phyloP scores from a whole-genome alignment of 371 early-diverging fungal species.

The Rhizomucor miehei region DNA sequence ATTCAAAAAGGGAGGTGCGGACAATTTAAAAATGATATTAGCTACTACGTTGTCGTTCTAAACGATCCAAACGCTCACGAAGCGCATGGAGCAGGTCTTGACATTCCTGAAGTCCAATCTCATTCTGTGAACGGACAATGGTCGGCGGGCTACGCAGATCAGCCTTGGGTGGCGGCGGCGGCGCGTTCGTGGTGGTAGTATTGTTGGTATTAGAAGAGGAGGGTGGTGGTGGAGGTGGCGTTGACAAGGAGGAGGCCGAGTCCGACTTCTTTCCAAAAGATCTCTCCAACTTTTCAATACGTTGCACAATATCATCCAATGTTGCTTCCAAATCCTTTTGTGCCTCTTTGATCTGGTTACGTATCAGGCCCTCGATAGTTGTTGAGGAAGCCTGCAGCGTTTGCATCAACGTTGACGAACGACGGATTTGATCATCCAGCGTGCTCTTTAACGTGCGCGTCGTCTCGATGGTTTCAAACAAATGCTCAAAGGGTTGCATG shows the following conservation, averaged over 20 bases:
- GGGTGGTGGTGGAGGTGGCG: not conserved
- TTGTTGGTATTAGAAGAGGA: too few relatives aligned
- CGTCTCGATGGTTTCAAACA: slow-evolving; percentile 61
- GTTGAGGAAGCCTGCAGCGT: slow-evolving; percentile 69
- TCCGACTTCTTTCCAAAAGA: slow-evolving; percentile 14
- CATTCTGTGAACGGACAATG: slow-evolving; percentile 27
- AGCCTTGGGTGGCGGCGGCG: slow-evolving; percentile 1
- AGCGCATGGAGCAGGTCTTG: slow-evolving; percentile 23
- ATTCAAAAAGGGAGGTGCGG: too few relatives aligned
- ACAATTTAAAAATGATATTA: not conserved
- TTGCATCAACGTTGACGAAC: slow-evolving; percentile 71
- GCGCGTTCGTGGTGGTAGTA: not conserved
- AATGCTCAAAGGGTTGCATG: slow-evolving; percentile 55
- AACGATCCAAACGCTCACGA: slow-evolving; percentile 33
- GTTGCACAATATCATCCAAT: slow-evolving; percentile 25
- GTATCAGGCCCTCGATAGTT: slow-evolving; percentile 75
- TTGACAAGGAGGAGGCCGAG: too few relatives aligned
- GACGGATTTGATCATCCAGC: slow-evolving; percentile 75
- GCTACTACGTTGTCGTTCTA: slow-evolving; percentile 21
- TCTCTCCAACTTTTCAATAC: slow-evolving; percentile 19
- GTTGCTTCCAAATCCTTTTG: slow-evolving; percentile 54
- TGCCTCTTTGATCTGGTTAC: slow-evolving; percentile 72
- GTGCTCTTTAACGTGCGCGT: slow-evolving; percentile 57
- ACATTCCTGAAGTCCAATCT: slow-evolving; percentile 17
- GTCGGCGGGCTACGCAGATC: slow-evolving; percentile 17